A percentile compares a stretch with the other conserved stretches of the same genome.
Conservation (phyloP, 2,329 filamentous ascomycete species). For the Paecilomyces sp. region DNA sequence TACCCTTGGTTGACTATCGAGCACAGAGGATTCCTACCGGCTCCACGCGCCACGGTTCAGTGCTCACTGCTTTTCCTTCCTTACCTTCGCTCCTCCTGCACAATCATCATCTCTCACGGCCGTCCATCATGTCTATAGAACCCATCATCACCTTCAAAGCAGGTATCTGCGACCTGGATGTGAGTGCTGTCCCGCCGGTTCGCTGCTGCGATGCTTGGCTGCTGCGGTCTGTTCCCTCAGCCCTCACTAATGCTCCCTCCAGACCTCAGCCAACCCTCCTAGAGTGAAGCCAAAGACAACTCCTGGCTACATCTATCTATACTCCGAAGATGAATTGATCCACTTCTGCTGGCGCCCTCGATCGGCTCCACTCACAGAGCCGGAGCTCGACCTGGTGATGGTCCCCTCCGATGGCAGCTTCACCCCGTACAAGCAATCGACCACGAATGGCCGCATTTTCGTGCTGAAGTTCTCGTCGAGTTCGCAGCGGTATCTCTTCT, state of each 20-base stretch:
- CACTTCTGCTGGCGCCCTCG: constrained; percentile 97
- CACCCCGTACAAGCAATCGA: constrained; percentile 63
- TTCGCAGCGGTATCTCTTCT: constrained; percentile 87
- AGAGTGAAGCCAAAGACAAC: constrained; percentile 67
- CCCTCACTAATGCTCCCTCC: constrained; percentile 9
- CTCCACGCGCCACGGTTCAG: background rate
- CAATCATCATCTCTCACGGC: background rate
- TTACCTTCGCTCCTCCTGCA: background rate
- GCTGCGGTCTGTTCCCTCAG: background rate
- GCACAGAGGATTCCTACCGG: too few relatives aligned
- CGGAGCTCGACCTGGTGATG: constrained; percentile 88
- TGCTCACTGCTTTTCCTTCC: background rate
- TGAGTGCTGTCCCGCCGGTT: constrained; percentile 42
- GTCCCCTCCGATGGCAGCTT: constrained; percentile 85
- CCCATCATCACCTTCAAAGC: constrained; percentile 96
- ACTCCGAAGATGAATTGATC: constrained; percentile 85
- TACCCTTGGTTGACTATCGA: background rate
- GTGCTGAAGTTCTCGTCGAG: constrained; percentile 90
- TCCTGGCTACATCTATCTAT: constrained; percentile 86
- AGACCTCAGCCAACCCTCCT: constrained; percentile 53
- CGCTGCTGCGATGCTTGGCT: constrained; percentile 2
- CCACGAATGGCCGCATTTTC: constrained; percentile 82
- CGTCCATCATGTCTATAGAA: constrained; percentile 66
- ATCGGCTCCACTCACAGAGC: constrained; percentile 59
- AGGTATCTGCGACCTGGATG: constrained; percentile 77